These are phyloP conservation scores for Phoenix dactylifera DNA, from an alignment of 176 grass and related monocot genomes.

Conservation along the genomic window DNA sequence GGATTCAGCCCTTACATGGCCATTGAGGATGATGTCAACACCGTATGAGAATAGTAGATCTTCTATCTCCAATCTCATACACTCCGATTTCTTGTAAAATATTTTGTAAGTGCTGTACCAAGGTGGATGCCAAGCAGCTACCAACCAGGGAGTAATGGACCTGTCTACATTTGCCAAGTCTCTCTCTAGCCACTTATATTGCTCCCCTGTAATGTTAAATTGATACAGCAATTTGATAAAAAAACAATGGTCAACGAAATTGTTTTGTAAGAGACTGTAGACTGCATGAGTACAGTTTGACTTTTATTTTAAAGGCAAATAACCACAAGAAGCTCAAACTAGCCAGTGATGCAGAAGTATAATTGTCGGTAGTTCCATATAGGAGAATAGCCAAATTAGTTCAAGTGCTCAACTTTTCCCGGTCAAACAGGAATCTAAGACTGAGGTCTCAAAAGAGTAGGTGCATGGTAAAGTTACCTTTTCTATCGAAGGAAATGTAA, in stretches of 20 bases:
- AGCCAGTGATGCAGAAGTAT: too few relatives aligned
- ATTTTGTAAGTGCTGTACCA: slow-evolving; percentile 82
- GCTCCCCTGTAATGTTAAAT: slow-evolving; percentile 28
- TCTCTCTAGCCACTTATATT: slow-evolving; percentile 68
- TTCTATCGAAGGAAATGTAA: slow-evolving; percentile 44
- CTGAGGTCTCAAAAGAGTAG: too few relatives aligned
- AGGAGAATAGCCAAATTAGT: too few relatives aligned
- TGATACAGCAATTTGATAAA: too few relatives aligned
- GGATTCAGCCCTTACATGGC: slow-evolving; percentile 41
- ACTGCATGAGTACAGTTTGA: too few relatives aligned
- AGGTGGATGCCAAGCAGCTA: slow-evolving; percentile 72
- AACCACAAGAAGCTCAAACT: too few relatives aligned
- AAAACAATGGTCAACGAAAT: too few relatives aligned
- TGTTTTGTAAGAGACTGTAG: too few relatives aligned
- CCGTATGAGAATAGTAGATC: slow-evolving; percentile 59
- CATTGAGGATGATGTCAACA: slow-evolving; percentile 74
- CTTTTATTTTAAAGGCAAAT: too few relatives aligned
- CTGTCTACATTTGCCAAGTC: slow-evolving; percentile 63
- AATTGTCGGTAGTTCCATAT: too few relatives aligned
- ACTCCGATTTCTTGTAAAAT: slow-evolving; percentile 67
- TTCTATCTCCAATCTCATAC: slow-evolving; percentile 91
- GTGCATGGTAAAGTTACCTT: slow-evolving; percentile 18
- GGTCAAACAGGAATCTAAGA: too few relatives aligned
- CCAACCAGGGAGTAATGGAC: slow-evolving; percentile 59
- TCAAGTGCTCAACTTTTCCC: too few relatives aligned